These are phyloP conservation scores for Rubus idaeus DNA, from an alignment of 306 rosid species.

Conservation along the genomic window DNA sequence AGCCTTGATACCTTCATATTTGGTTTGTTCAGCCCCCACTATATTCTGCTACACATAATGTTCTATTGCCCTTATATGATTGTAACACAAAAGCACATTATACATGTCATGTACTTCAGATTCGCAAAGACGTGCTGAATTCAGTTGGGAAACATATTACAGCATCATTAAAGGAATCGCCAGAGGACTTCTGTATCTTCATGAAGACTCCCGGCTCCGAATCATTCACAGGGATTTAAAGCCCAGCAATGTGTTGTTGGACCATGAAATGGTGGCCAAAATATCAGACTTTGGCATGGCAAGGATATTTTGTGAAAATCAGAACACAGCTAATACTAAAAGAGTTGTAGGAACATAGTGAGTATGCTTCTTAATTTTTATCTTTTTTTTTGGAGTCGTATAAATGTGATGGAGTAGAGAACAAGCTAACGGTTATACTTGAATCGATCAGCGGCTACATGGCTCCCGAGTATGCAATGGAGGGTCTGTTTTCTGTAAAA, in stretches of 20 bases:
- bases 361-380: constrained; percentile 6
- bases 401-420: neutral
- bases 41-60: neutral
- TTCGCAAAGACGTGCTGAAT: constrained; percentile 28
- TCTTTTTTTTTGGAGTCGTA: neutral
- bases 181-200: constrained; percentile 47
- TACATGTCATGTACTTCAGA: constrained; percentile 22
- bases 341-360: constrained; percentile 59
- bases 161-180: constrained; percentile 44
- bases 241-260: constrained; percentile 48
- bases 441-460: constrained; percentile 43
- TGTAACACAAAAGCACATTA: neutral
- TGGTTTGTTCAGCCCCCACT: constrained; percentile 34
- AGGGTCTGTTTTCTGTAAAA: constrained; percentile 36
- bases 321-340: constrained; percentile 42
- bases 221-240: constrained; percentile 54
- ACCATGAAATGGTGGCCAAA: constrained; percentile 41
- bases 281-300: constrained; percentile 63
- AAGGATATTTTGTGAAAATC: constrained; percentile 44
- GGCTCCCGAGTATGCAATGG: constrained; percentile 48
- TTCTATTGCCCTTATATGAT: neutral
- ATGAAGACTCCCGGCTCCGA: constrained; percentile 49
- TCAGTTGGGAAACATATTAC: constrained; percentile 44
- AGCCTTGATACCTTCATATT: constrained; percentile 59
- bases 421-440: neutral